These are phyloP conservation scores for Penicillium macrosclerotiorum DNA, from an alignment of 495 filamentous ascomycete species.

Conservation along the genomic window DNA sequence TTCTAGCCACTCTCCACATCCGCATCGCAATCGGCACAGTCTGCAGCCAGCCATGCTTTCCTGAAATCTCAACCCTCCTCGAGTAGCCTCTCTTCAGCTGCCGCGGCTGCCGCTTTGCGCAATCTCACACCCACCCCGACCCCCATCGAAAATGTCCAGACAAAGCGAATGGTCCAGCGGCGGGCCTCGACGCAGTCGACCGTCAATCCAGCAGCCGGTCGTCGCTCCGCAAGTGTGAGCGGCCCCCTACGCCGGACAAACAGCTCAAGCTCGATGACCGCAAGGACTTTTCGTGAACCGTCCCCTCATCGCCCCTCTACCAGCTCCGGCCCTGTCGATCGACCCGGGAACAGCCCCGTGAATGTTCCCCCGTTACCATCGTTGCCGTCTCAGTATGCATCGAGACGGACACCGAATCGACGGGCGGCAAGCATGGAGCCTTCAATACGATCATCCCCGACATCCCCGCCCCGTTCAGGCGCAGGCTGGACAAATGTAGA, in stretches of 20 bases:
- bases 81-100: conserved; percentile 71
- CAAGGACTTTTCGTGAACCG: conserved; percentile 75
- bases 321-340: conserved; percentile 29
- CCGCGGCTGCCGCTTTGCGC: conserved; percentile 79
- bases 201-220: conserved; percentile 44
- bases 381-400: conserved; percentile 54
- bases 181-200: conserved; percentile 67
- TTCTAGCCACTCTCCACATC: conserved; percentile 53
- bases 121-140: conserved; percentile 73
- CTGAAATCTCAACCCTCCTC: conserved; percentile 62
- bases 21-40: conserved; percentile 65
- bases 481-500: conserved; percentile 48
- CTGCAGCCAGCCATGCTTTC: conserved; percentile 80
- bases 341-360: conserved; percentile 7
- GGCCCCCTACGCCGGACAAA: conserved; percentile 56
- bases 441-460: conserved; percentile 46
- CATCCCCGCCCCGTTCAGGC: conserved; percentile 36
- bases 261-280: conserved; percentile 80
- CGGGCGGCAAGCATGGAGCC: conserved; percentile 57
- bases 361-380: conserved; percentile 72
- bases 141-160: conserved; percentile 75
- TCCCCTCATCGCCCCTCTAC: conserved; percentile 56
- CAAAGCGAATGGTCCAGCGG: conserved; percentile 77
- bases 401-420: conserved; percentile 29
- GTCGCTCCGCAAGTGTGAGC: conserved; percentile 36